These are phyloP conservation scores for Candida maris DNA, from an alignment of 805 yeast genomes.

Conservation along the genomic window DNA sequence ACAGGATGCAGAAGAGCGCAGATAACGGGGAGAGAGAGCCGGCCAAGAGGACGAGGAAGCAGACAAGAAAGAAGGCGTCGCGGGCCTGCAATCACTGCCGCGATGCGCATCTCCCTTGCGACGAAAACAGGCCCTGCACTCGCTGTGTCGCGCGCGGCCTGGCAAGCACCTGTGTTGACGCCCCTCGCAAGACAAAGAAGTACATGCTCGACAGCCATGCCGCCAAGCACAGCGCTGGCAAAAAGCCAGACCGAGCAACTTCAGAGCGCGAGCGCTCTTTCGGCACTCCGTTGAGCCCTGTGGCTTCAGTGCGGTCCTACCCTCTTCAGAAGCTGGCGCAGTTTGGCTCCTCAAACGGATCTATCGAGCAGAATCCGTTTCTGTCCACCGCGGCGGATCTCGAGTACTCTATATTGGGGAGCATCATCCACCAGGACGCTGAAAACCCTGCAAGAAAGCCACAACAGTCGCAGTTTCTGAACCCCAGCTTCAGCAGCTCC, in stretches of 20 bases:
- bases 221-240: background rate
- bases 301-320: background rate
- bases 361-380: conserved; percentile 33
- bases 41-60: no score
- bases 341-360: background rate
- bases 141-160: conserved; percentile 73
- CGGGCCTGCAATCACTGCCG: conserved; percentile 93
- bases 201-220: conserved; percentile 44
- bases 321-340: background rate
- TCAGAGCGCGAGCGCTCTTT: background rate
- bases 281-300: background rate
- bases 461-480: conserved; percentile 20
- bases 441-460: conserved; percentile 15
- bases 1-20: no score
- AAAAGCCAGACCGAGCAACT: conserved; percentile 2
- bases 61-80: conserved; percentile 59
- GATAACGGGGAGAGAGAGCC: no score
- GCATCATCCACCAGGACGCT: conserved; percentile 51
- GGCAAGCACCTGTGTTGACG: conserved; percentile 73
- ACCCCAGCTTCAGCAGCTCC: conserved; percentile 35
- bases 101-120: conserved; percentile 89
- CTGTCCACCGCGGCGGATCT: conserved; percentile 68
- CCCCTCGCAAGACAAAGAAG: conserved; percentile 82
- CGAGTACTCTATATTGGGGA: conserved; percentile 67
- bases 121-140: conserved; percentile 57